Evolutionary conservation across 1,139 yeast genomes (phyloP).

Genomic region (Hyphopichia burtonii): DNA sequence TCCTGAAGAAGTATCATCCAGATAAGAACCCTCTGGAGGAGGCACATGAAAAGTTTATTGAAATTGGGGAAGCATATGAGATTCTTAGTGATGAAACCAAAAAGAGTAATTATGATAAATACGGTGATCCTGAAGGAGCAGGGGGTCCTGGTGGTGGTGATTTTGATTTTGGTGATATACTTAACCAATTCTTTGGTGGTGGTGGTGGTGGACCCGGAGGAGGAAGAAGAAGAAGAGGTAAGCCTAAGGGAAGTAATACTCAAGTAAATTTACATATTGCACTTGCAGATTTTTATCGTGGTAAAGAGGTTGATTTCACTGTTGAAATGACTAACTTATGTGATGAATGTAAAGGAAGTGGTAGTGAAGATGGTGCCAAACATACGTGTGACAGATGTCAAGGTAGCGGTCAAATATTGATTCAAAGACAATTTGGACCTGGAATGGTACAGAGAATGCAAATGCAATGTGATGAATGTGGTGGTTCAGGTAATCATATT

Average conservation of each 20-base stretch:
- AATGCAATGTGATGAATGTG: constrained; percentile 74
- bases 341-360: constrained; percentile 76
- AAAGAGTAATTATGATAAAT: constrained; percentile 68
- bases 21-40: constrained; percentile 85
- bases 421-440: constrained; percentile 78
- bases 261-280: constrained; percentile 56
- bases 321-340: constrained; percentile 75
- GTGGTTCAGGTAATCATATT: constrained; percentile 72
- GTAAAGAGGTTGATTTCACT: constrained; percentile 59
- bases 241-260: constrained; percentile 65
- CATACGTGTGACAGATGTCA: constrained; percentile 65
- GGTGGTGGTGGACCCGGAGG: constrained; percentile 41
- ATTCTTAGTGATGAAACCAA: constrained; percentile 76
- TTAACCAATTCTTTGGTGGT: constrained; percentile 75
- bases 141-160: constrained; percentile 41
- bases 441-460: constrained; percentile 88
- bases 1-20: constrained; percentile 90
- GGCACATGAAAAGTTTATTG: constrained; percentile 84
- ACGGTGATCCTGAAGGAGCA: constrained; percentile 80
- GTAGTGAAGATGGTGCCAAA: constrained; percentile 73
- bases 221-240: constrained; percentile 32
- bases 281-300: constrained; percentile 67
- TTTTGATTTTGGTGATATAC: constrained; percentile 64
- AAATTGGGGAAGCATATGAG: constrained; percentile 92
- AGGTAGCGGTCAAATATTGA: constrained; percentile 72